Base-by-base conservation (phyloP, 257 asterid species). In the Craterostigma plantagineum region DNA sequence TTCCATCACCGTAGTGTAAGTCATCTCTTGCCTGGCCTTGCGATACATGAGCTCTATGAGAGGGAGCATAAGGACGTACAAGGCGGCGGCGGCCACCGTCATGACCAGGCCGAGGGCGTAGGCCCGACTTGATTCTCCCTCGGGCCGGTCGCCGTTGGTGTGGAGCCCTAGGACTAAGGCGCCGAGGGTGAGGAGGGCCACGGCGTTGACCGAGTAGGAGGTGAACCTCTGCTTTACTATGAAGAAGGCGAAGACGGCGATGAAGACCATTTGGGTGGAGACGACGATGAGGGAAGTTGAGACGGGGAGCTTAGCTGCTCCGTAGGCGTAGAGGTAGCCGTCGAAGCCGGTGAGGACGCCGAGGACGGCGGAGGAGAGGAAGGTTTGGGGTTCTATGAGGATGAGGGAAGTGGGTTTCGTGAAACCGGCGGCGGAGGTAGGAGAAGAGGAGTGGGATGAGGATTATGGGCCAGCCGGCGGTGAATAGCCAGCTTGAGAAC, bases 241-340 rank as follows among this genome's bases (percentile, higher is more conserved):
- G 1, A 69, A 17, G 27, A 46, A 69, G 0, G 76, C 69, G 33
- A 64, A 64, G 10, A 10, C 63, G 37, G 76, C 69, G 16, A 70
- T 65, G 60, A 70, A 70, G 1, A 56, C 77, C 57, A 70, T 49
- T 49, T 70, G 77, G 15, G 73, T 39, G 8, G 77, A 65, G 34
- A 55, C 14, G 16, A 70, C 35, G 11, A 70, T 60, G 10, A 73
- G 30, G 2, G 67, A 46, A 11, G 77, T 70, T 37, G 77, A 70
- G 3, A 66, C 62, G 10, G 77, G 77, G 8, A 70, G 77, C 54
- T 43, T 48, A 0, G 70, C 51, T 8, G 62, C 57, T 10, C 70
- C 77, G 51, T 49, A 51, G 0, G 70, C 73, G 63, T 62, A 62
- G 0, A 66, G 15, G 64, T 65, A 70, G 63, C 62, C 55, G 56